Conservation (phyloP, 257 asterid genomes). For the Solanum infundibuliforme region DNA sequence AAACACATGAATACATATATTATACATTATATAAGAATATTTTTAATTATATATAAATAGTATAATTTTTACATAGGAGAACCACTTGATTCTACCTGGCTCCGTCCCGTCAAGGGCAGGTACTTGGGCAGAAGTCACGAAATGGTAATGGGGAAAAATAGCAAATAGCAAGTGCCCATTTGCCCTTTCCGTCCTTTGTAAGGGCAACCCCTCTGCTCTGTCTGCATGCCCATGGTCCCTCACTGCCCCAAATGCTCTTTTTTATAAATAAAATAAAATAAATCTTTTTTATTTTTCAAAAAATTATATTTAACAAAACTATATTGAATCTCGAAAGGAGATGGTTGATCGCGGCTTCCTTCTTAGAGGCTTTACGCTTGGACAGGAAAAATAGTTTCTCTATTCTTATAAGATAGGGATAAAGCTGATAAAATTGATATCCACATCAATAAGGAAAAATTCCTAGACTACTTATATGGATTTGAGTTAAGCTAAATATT, state of each 20-base stretch:
- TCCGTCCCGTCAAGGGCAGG: not conserved
- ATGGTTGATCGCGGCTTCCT: not conserved
- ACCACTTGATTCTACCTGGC: not conserved
- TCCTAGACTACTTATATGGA: not conserved
- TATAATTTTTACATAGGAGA: accelerated
- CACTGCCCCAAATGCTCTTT: not conserved
- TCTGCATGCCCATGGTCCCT: not conserved
- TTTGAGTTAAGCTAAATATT: not conserved
- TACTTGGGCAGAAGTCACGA: not conserved
- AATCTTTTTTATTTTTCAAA: not conserved
- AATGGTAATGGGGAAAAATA: not conserved
- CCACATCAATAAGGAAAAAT: not conserved
- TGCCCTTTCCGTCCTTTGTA: not conserved
- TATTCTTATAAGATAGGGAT: not conserved
- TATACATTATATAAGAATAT: not conserved
- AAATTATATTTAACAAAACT: not conserved
- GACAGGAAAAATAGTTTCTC: accelerated
- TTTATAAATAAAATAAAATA: too few relatives aligned
- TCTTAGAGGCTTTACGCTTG: not conserved
- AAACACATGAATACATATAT: not conserved
- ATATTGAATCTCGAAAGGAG: not conserved
- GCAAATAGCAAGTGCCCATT: not conserved
- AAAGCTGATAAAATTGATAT: not conserved
- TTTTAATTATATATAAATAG: too few relatives aligned
- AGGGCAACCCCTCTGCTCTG: not conserved